phyloP scores from a whole-genome alignment of 139 green algal genomes.

The Edaphochlamys debaryana region DNA sequence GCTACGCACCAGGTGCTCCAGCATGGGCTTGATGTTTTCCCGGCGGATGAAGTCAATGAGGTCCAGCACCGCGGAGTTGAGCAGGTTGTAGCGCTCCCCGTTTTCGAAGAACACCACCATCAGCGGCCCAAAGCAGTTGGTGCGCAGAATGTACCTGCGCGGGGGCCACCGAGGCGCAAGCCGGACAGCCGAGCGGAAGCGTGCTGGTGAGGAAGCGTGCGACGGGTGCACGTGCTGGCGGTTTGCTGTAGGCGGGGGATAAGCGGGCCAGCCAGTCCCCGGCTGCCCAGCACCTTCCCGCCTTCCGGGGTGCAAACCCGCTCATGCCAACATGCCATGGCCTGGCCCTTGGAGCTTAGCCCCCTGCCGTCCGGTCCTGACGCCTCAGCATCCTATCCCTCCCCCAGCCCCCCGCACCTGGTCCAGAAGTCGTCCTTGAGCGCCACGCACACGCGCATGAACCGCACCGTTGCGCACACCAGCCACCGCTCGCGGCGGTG shows the following conservation, averaged over 20 bases:
- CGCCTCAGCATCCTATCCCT: no score
- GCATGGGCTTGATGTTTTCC: conserved; percentile 84
- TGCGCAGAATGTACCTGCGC: conserved; percentile 69
- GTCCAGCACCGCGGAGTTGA: conserved; percentile 86
- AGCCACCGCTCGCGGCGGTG: conserved; percentile 87
- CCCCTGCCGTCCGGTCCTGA: no score
- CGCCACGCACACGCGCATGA: conserved; percentile 89
- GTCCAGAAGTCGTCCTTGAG: conserved; percentile 70
- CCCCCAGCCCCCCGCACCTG: neutral
- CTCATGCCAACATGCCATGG: no score
- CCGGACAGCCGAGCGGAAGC: neutral
- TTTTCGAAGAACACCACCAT: conserved; percentile 88
- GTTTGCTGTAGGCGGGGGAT: no score
- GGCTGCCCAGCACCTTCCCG: no score
- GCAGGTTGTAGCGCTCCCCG: conserved; percentile 87
- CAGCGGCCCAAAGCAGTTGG: conserved; percentile 87
- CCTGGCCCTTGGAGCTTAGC: no score
- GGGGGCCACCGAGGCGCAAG: neutral
- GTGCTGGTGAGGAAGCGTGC: no score
- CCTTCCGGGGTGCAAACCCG: no score
- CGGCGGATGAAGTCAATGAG: conserved; percentile 84
- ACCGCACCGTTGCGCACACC: conserved; percentile 88
- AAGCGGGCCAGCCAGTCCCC: no score
- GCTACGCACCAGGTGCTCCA: conserved; percentile 72
- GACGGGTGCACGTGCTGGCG: no score